Percentiles rank a stretch among this genome's conserved stretches.
phyloP scores from a whole-genome alignment of 2,329 filamentous ascomycete species.

The Penicillium palitans region DNA sequence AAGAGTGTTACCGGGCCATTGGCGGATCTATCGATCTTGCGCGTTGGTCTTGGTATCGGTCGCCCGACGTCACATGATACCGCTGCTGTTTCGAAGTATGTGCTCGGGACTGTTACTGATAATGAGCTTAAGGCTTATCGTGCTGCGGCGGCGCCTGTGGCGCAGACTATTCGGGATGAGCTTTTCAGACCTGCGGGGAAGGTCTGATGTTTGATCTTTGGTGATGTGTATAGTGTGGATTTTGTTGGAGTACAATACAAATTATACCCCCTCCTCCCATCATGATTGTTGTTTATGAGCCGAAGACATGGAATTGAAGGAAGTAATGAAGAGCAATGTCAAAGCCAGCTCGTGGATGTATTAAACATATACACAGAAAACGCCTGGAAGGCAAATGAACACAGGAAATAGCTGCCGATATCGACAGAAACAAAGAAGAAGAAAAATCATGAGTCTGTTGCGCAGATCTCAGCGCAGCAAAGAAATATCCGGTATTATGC shows the following conservation, averaged over 20 bases:
- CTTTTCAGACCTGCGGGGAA: conserved; percentile 22
- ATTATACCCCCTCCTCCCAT: not conserved
- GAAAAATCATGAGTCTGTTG: conserved; percentile 5
- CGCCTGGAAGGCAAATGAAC: conserved; percentile 5
- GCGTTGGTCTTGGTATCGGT: conserved; percentile 85
- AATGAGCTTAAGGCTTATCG: conserved; percentile 55
- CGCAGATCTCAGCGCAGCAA: conserved; percentile 7
- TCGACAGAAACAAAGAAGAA: conserved; percentile 3
- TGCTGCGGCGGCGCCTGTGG: conserved; percentile 49
- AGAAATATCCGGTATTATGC: conserved; percentile 17
- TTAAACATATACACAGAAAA: conserved; percentile 11
- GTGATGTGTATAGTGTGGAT: not conserved
- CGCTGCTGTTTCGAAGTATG: conserved; percentile 71
- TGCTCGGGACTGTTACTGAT: conserved; percentile 66
- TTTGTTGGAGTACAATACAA: not conserved
- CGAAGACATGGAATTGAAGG: not conserved
- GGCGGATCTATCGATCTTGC: conserved; percentile 46
- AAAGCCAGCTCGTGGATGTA: conserved; percentile 14
- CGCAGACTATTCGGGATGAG: conserved; percentile 56
- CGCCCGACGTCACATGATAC: conserved; percentile 68
- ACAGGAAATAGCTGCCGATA: conserved; percentile 2
- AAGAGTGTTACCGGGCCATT: not conserved
- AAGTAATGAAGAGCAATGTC: conserved; percentile 4
- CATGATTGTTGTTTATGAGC: not conserved
- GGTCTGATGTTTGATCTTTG: not conserved